Conservation (phyloP, 2,329 filamentous ascomycete genomes). For the Stagonosporopsis rhizophila region DNA sequence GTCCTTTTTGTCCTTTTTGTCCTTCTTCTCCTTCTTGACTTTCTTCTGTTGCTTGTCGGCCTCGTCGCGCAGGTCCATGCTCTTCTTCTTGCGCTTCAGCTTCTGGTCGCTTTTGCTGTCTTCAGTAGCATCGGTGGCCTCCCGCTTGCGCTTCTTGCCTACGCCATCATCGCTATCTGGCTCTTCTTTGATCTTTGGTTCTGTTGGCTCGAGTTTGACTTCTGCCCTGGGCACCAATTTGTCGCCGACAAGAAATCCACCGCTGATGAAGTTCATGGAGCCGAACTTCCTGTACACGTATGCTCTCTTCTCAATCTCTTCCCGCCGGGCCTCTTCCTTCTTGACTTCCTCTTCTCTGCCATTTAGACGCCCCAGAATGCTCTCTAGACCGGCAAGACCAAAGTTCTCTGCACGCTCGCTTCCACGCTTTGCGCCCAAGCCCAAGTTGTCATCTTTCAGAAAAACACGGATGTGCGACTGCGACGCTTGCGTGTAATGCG, state of each 20-base stretch:
- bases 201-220: slow-evolving; percentile 50
- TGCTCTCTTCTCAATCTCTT: slow-evolving; percentile 73
- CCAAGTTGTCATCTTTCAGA: slow-evolving; percentile 89
- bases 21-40: slow-evolving; percentile 44
- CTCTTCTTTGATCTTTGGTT: slow-evolving; percentile 56
- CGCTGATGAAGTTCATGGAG: slow-evolving; percentile 82
- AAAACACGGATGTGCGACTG: slow-evolving; percentile 83
- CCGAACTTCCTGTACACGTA: slow-evolving; percentile 81
- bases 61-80: slow-evolving; percentile 41
- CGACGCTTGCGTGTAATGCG: slow-evolving; percentile 79
- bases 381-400: slow-evolving; percentile 85
- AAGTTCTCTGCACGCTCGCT: slow-evolving; percentile 74
- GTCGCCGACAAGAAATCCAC: slow-evolving; percentile 74
- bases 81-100: slow-evolving; percentile 50
- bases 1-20: slow-evolving; percentile 40
- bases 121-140: slow-evolving; percentile 35
- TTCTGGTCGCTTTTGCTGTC: slow-evolving; percentile 42
- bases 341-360: slow-evolving; percentile 80
- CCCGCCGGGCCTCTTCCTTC: slow-evolving; percentile 71
- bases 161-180: slow-evolving; percentile 42
- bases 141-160: slow-evolving; percentile 45
- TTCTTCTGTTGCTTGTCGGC: slow-evolving; percentile 32
- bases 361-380: slow-evolving; percentile 85
- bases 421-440: slow-evolving; percentile 81
- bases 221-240: slow-evolving; percentile 28